phyloP scores from a whole-genome alignment of 345 rosid genomes.

The Lepidium sativum region DNA sequence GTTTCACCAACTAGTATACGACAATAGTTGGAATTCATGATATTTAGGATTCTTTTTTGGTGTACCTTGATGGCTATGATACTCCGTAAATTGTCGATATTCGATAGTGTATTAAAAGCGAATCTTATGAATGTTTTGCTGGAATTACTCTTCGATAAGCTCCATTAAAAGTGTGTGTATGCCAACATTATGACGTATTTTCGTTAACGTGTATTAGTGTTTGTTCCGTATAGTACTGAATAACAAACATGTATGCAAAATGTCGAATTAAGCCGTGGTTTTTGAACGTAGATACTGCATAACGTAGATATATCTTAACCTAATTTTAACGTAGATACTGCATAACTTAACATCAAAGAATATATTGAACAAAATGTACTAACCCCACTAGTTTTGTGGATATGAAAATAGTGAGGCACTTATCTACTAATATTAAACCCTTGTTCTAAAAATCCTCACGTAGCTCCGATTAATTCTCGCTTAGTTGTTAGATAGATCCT shows the following conservation, averaged over 20 bases:
- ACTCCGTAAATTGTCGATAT: not conserved
- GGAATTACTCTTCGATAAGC: not conserved
- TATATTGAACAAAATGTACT: no score
- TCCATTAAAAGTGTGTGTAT: not conserved
- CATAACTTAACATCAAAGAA: no score
- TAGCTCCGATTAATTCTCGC: no score
- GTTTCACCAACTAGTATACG: not conserved
- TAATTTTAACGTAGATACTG: not conserved
- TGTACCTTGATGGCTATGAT: not conserved
- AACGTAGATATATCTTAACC: not conserved
- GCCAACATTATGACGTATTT: not conserved
- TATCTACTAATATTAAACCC: no score
- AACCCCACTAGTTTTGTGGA: no score
- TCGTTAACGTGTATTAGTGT: not conserved
- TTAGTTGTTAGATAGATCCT: no score
- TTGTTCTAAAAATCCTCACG: no score
- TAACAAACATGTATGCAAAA: not conserved
- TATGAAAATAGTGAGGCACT: no score
- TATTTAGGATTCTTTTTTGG: no score
- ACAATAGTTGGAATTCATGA: not conserved
- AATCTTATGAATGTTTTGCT: not conserved
- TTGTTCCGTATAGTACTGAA: not conserved
- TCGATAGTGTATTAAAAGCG: not conserved
- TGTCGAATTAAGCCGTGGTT: not conserved
- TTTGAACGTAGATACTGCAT: not conserved